phyloP scores from a whole-genome alignment of 164 flowering plant genomes.

The Nymphaea colorata region DNA sequence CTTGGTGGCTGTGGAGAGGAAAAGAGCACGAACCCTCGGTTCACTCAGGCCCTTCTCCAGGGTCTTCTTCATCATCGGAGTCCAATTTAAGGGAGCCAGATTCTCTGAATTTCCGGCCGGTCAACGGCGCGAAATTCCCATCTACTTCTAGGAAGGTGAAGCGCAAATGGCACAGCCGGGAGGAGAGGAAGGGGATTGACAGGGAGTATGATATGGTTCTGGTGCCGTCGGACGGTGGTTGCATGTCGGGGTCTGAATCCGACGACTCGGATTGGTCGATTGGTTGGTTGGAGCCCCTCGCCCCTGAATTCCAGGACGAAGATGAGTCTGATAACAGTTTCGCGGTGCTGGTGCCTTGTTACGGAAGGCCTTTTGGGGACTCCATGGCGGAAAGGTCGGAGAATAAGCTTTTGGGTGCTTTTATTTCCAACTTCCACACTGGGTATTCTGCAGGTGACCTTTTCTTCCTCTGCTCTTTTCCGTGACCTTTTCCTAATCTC shows the following conservation, averaged over 20 bases:
- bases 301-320: slow-evolving; percentile 60
- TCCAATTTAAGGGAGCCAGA: slow-evolving; percentile 26
- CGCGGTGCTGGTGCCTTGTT: slow-evolving; percentile 84
- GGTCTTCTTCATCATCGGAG: slow-evolving; percentile 17
- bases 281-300: slow-evolving; percentile 93
- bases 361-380: slow-evolving; percentile 29
- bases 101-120: slow-evolving; percentile 23
- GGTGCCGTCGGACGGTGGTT: slow-evolving; percentile 82
- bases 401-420: slow-evolving; percentile 31
- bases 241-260: slow-evolving; percentile 74
- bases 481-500: too few relatives aligned
- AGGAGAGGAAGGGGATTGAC: slow-evolving; percentile 48
- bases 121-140: slow-evolving; percentile 18
- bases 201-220: slow-evolving; percentile 69
- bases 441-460: slow-evolving; percentile 45
- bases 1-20: slow-evolving; percentile 38
- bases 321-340: slow-evolving; percentile 49
- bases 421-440: slow-evolving; percentile 27
- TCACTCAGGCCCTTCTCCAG: slow-evolving; percentile 16
- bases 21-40: slow-evolving; percentile 28
- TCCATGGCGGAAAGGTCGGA: slow-evolving; percentile 21
- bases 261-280: slow-evolving; percentile 89
- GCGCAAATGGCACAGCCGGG: slow-evolving; percentile 69
- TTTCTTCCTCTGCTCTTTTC: neutral
- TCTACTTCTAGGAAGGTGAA: slow-evolving; percentile 34